Conservation (phyloP, 257 asterid species). For the Solanum megistacrolobum region DNA sequence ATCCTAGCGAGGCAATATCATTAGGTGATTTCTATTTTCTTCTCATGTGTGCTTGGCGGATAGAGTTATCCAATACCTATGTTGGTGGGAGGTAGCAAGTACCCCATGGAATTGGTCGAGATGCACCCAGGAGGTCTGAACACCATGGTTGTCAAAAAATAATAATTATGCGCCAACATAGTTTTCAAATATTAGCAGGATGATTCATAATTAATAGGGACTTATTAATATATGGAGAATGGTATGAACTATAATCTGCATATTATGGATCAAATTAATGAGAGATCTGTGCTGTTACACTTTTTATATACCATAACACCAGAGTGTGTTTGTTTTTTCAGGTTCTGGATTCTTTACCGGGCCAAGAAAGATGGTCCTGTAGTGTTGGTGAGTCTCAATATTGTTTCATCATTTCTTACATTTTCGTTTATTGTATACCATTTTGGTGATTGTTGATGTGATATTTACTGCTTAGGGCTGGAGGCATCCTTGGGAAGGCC, state of each 20-base stretch:
- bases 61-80: not conserved
- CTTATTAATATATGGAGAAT: not conserved
- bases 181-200: not conserved
- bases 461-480: conserved; percentile 48
- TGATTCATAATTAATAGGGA: too few relatives aligned
- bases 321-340: conserved; percentile 11
- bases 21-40: not conserved
- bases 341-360: conserved; percentile 88
- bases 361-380: conserved; percentile 95
- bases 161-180: not conserved
- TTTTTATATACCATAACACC: not conserved
- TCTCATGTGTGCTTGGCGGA: not conserved
- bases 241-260: not conserved
- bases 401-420: not conserved
- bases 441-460: not conserved
- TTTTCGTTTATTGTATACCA: not conserved
- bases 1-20: not conserved
- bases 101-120: not conserved
- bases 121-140: not conserved
- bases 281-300: not conserved
- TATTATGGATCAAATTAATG: not conserved
- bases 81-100: not conserved
- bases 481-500: conserved; percentile 98
- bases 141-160: not conserved
- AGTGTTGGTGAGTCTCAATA: conserved; percentile 52